Conservation (phyloP, 2,329 filamentous ascomycete species). For the Scedosporium minutisporum region DNA sequence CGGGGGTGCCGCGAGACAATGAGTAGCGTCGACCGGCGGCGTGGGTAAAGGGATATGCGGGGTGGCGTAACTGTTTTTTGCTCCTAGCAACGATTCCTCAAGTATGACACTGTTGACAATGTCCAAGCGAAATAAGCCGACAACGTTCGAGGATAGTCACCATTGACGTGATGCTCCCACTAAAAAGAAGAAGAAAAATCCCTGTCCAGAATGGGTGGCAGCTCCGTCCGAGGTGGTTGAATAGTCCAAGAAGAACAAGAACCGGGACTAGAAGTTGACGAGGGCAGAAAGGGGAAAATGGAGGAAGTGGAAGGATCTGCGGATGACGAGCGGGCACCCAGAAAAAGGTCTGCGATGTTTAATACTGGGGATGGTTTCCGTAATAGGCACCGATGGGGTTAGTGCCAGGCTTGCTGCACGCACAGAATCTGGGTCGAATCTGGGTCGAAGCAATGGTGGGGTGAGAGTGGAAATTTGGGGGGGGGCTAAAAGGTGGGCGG, state of each 20-base stretch:
- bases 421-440: not conserved
- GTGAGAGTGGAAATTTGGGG: not conserved
- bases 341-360: not conserved
- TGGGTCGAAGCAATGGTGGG: not conserved
- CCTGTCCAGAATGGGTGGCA: not conserved
- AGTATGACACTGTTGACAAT: not conserved
- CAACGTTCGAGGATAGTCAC: not conserved
- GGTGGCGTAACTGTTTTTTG: not conserved
- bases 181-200: not conserved
- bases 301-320: not conserved
- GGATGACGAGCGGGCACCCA: not conserved
- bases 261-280: not conserved
- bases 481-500: no score
- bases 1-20: not conserved
- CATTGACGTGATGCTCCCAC: not conserved
- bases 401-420: not conserved
- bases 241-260: not conserved
- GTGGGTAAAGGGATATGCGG: not conserved
- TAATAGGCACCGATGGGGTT: not conserved
- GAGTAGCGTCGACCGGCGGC: not conserved
- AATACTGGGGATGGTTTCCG: not conserved
- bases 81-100: not conserved
- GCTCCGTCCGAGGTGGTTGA: not conserved
- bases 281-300: not conserved
- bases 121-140: not conserved